Evolutionary conservation across 495 filamentous ascomycete genomes (phyloP).

Genomic region (Glarea lozoyensis): DNA sequence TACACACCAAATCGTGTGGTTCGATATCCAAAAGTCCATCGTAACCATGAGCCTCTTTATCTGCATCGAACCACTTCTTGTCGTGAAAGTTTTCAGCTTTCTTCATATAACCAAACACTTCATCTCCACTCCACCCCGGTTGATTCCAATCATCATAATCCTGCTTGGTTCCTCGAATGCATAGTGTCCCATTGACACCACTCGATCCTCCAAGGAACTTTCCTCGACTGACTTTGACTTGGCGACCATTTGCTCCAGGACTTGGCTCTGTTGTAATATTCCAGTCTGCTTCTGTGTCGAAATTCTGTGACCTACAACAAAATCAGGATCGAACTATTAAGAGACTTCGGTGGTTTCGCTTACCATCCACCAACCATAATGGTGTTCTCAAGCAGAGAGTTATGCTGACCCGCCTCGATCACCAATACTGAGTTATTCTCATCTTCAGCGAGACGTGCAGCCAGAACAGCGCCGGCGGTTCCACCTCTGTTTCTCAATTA

Average conservation of each 20-base stretch:
- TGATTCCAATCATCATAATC: conserved; percentile 55
- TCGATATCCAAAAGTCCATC: conserved; percentile 37
- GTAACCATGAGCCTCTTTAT: conserved; percentile 31
- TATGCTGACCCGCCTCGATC: conserved; percentile 46
- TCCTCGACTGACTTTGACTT: conserved; percentile 50
- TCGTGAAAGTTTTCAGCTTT: conserved; percentile 42
- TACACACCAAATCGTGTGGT: conserved; percentile 31
- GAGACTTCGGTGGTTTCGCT: background rate
- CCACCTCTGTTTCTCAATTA: conserved; percentile 54
- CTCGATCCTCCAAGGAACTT: conserved; percentile 50
- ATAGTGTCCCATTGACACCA: conserved; percentile 54
- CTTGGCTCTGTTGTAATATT: conserved; percentile 48
- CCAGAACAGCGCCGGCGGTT: conserved; percentile 78
- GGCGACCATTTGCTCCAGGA: conserved; percentile 41
- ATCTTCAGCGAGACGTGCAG: conserved; percentile 41
- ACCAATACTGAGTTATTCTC: conserved; percentile 34
- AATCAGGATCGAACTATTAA: background rate
- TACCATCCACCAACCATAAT: conserved; percentile 37
- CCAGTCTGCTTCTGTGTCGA: conserved; percentile 46
- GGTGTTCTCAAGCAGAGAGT: conserved; percentile 36
- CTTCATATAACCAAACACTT: conserved; percentile 43
- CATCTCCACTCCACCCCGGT: conserved; percentile 43
- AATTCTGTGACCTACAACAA: conserved; percentile 22
- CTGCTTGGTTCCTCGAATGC: conserved; percentile 47
- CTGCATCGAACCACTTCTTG: conserved; percentile 26